phyloP scores from a whole-genome alignment of 2,329 filamentous ascomycete species.

The Trichoderma breve region DNA sequence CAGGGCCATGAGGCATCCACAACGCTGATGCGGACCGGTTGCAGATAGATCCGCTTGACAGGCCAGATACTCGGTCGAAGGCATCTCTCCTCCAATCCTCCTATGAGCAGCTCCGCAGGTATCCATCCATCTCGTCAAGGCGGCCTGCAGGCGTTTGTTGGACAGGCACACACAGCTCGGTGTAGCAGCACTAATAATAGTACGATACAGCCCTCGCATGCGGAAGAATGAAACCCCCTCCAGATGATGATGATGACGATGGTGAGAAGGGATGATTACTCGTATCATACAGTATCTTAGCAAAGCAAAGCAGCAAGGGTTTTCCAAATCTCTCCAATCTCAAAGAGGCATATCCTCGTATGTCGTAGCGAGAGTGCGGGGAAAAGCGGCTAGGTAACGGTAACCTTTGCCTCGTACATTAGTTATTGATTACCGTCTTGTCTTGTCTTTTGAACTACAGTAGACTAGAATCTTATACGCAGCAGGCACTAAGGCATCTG shows the following conservation, averaged over 20 bases:
- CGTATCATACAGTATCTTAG: neutral
- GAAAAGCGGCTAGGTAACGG: neutral
- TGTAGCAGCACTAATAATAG: neutral
- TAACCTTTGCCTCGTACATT: neutral
- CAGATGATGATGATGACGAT: neutral
- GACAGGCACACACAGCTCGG: neutral
- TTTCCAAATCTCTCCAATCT: neutral
- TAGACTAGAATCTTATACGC: neutral
- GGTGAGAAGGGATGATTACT: neutral
- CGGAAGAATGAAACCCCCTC: neutral
- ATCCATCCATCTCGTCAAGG: neutral
- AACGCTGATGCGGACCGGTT: neutral
- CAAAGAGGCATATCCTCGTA: neutral
- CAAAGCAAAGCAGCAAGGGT: neutral
- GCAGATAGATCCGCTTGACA: neutral
- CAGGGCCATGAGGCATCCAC: neutral
- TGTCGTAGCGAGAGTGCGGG: conserved; percentile 3
- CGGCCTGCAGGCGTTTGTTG: neutral
- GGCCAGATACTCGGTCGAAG: neutral
- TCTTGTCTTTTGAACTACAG: neutral
- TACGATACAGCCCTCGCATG: neutral
- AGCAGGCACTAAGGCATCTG: neutral
- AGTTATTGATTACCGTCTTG: no score
- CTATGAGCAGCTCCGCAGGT: neutral
- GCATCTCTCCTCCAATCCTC: neutral